phyloP scores from a whole-genome alignment of 1,284 basidiomycete species.

The Tilletia caries region DNA sequence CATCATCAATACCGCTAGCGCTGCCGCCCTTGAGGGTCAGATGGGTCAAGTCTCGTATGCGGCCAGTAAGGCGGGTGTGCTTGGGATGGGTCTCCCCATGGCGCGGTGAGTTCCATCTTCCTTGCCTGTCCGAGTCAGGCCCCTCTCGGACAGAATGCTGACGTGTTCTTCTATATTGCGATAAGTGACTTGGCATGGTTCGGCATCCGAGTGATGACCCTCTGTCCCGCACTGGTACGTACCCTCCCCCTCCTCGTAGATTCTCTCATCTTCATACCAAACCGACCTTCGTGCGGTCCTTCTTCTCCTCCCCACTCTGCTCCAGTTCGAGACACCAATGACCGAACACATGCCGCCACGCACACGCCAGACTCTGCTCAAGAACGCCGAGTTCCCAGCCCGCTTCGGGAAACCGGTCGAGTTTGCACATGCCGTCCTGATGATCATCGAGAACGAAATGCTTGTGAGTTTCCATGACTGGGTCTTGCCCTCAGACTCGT shows the following conservation, averaged over 20 bases:
- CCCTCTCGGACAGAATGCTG: background rate
- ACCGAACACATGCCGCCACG: conserved; percentile 39
- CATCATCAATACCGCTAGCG: conserved; percentile 52
- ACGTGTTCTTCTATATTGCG: background rate
- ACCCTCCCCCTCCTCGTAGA: background rate
- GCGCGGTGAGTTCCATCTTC: conserved; percentile 29
- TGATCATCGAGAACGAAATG: conserved; percentile 48
- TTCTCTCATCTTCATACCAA: background rate
- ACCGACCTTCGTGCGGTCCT: background rate
- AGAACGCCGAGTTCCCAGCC: conserved; percentile 26
- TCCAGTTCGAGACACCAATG: conserved; percentile 54
- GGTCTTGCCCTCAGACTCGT: background rate
- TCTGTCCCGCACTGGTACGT: conserved; percentile 16
- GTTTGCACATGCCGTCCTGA: conserved; percentile 45
- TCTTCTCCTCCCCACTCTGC: background rate
- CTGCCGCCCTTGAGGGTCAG: conserved; percentile 53
- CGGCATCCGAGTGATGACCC: conserved; percentile 40
- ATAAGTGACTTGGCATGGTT: conserved; percentile 51
- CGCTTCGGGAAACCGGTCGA: conserved; percentile 30
- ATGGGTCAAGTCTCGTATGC: conserved; percentile 52
- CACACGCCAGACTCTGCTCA: conserved; percentile 15
- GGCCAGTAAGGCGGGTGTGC: conserved; percentile 50
- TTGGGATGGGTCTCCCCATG: conserved; percentile 52
- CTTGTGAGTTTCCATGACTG: conserved; percentile 31
- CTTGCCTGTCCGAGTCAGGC: background rate